phyloP scores from a whole-genome alignment of 495 filamentous ascomycete species.

The Podospora conica region DNA sequence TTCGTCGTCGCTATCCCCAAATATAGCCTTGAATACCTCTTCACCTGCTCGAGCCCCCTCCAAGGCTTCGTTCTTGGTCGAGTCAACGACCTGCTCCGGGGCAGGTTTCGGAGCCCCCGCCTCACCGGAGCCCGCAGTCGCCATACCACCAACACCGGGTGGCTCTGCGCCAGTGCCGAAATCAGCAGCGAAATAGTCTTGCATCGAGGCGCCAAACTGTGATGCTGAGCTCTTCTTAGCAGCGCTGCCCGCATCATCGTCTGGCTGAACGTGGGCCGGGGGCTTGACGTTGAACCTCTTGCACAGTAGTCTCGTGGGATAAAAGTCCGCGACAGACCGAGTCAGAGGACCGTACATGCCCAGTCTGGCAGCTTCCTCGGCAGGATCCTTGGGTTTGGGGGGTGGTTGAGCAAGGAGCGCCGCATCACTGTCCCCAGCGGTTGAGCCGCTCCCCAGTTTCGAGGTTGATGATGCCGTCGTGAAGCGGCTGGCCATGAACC shows the following conservation, averaged over 20 bases:
- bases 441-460: constrained; percentile 23
- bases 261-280: constrained; percentile 62
- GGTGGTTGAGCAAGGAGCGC: constrained; percentile 50
- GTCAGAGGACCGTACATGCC: constrained; percentile 94
- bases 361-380: constrained; percentile 79
- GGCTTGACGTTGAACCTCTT: constrained; percentile 86
- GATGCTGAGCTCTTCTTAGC: constrained; percentile 30
- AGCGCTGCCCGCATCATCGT: constrained; percentile 38
- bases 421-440: constrained; percentile 24
- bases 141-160: constrained; percentile 25
- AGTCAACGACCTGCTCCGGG: constrained; percentile 49
- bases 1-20: constrained; percentile 84
- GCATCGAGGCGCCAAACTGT: constrained; percentile 24
- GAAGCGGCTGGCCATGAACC: constrained; percentile 87
- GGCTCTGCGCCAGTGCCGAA: constrained; percentile 14
- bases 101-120: constrained; percentile 1
- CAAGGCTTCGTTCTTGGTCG: constrained; percentile 78
- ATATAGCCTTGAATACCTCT: constrained; percentile 89
- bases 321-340: constrained; percentile 62
- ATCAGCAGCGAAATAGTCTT: constrained; percentile 10
- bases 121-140: background rate
- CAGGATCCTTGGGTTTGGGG: constrained; percentile 67
- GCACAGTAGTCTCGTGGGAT: constrained; percentile 77
- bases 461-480: constrained; percentile 56
- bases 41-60: constrained; percentile 77